Percentiles rank a stretch among this genome's conserved stretches.
phyloP scores from a whole-genome alignment of 345 rosid genomes.

The Citropsis articulata region DNA sequence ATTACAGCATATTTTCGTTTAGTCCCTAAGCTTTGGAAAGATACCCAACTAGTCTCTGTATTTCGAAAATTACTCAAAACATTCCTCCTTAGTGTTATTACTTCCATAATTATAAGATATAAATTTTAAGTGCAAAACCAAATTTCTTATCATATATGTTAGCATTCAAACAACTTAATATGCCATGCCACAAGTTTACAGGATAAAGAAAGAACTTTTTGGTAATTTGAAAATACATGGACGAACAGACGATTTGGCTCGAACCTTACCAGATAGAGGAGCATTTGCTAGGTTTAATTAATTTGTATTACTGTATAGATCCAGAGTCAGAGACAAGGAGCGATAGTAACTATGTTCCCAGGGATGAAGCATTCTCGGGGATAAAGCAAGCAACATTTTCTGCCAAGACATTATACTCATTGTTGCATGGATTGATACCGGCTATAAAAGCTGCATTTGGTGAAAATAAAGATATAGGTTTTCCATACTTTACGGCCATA shows the following conservation, averaged over 20 bases:
- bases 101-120: no score
- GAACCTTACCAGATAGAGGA: not conserved
- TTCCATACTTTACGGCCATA: slow-evolving; percentile 64
- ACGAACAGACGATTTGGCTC: not conserved
- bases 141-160: no score
- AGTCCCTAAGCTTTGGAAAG: no score
- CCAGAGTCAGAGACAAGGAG: not conserved
- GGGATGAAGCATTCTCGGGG: slow-evolving; percentile 69
- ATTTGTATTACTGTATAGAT: not conserved
- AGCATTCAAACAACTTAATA: no score
- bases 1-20: no score
- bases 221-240: not conserved
- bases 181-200: no score
- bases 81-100: no score
- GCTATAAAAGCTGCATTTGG: slow-evolving; percentile 34
- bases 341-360: slow-evolving; percentile 34
- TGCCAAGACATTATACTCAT: slow-evolving; percentile 52
- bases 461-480: slow-evolving; percentile 37
- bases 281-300: not conserved
- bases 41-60: no score
- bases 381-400: slow-evolving; percentile 48
- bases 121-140: no score
- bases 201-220: no score
- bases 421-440: slow-evolving; percentile 55
- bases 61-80: no score